A percentile compares a stretch with the other conserved stretches of the same genome.
Conservation (phyloP, 225 moss, liverwort and hornwort genomes). For the Straminergon stramineum region DNA sequence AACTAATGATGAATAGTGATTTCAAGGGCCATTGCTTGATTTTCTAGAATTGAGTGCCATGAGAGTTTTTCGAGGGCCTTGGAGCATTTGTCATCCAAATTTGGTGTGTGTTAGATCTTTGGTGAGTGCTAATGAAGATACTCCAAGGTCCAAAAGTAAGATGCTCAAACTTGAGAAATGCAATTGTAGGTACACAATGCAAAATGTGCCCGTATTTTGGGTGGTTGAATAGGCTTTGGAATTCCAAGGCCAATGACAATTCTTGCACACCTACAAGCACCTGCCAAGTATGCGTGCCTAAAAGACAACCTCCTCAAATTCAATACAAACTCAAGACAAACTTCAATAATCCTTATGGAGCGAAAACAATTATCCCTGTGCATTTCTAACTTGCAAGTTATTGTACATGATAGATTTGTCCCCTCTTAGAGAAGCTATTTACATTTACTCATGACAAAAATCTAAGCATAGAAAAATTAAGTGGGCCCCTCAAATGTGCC, state of each 20-base stretch:
- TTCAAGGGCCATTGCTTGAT: background rate
- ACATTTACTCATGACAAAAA: no score
- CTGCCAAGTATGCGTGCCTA: fast-evolving
- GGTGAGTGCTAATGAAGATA: fast-evolving
- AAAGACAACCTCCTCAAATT: background rate
- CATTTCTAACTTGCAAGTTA: background rate
- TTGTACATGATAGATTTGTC: fast-evolving
- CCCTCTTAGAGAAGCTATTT: background rate
- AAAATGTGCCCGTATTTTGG: fast-evolving
- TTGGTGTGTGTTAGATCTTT: fast-evolving
- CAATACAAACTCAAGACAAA: background rate
- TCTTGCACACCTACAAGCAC: fast-evolving
- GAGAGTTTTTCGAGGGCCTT: background rate
- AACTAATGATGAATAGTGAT: fast-evolving
- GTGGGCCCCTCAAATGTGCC: no score
- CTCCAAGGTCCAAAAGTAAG: background rate
- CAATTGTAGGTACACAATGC: fast-evolving
- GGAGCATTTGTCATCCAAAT: fast-evolving
- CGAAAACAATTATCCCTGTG: background rate
- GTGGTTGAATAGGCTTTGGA: fast-evolving
- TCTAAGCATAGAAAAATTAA: fast-evolving
- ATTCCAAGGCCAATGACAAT: fast-evolving
- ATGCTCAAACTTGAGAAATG: fast-evolving
- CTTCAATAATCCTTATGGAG: fast-evolving
- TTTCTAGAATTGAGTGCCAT: background rate